These are phyloP conservation scores for Lactarius trivialis DNA, from an alignment of 768 basidiomycete species.

Conservation along the genomic window DNA sequence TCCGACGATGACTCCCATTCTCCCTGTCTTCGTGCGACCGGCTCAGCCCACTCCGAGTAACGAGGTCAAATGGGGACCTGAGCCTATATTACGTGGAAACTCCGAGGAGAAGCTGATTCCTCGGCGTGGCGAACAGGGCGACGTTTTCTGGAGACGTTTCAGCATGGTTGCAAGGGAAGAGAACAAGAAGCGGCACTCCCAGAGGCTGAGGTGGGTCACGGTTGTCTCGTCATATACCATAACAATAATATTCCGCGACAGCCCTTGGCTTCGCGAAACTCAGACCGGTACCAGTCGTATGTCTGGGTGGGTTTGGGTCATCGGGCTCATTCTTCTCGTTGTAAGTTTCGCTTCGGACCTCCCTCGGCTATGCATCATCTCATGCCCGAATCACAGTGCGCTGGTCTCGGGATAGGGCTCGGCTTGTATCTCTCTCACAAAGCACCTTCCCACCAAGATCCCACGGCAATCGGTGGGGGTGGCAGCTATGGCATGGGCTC, in stretches of 20 bases:
- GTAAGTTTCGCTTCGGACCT: conserved; percentile 32
- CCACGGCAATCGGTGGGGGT: conserved; percentile 59
- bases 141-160: conserved; percentile 84
- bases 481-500: conserved; percentile 35
- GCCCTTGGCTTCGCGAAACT: conserved; percentile 65
- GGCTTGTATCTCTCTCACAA: conserved; percentile 56
- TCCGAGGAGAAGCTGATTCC: conserved; percentile 64
- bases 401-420: conserved; percentile 50
- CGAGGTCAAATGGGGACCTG: conserved; percentile 34
- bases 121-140: conserved; percentile 62
- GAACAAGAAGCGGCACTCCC: conserved; percentile 32
- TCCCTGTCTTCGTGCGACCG: conserved; percentile 69
- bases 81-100: conserved; percentile 59
- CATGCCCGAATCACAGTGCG: conserved; percentile 31
- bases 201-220: conserved; percentile 40
- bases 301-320: conserved; percentile 64
- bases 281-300: conserved; percentile 45
- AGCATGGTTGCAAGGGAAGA: conserved; percentile 76
- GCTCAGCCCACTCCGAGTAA: conserved; percentile 31
- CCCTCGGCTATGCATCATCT: background rate
- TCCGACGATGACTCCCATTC: conserved; percentile 73
- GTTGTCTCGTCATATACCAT: background rate
- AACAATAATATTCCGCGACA: conserved; percentile 25
- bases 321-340: conserved; percentile 52
- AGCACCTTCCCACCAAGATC: conserved; percentile 41